Evolutionary conservation across 768 basidiomycete species (phyloP), one percentile per base, ranked within the genome.

Genomic region (Cubamyces sp.): DNA sequence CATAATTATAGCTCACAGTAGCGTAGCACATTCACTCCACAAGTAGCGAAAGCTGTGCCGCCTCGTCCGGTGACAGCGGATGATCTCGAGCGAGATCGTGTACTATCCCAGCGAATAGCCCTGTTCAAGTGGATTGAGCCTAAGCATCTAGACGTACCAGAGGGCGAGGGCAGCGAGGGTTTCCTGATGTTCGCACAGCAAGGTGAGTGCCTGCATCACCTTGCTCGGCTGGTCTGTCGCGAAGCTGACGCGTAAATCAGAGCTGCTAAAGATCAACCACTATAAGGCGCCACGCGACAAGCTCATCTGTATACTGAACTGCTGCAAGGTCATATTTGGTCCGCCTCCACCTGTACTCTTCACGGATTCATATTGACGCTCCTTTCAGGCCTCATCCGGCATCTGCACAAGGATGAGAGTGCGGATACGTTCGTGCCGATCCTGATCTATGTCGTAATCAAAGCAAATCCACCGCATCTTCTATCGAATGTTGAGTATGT

Each of bases 281-380:
- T 99, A 98, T 80, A 98, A 98, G 74, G 97, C 97, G 11, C 97
- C 97, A 8, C 83, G 97, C 45, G 97, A 99, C 75, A 99, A 99
- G 77, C 79, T 98, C 54, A 98, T 99, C 57, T 98, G 97, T 74
- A 91, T 98, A 41, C 77, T 98, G 52, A 99, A 99, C 71, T 92
- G 87, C 74, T 99, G 96, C 86, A 99, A 99, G 79, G 94, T 99
- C 74, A 98, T 99, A 68, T 98, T 97, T 70, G 97, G 96, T 95
- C 66, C 62, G 90, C 75, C 26, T 41, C 14, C 48, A 65, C 40
- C 67, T 54, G 66, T 54, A 57, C 55, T 61, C 42, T 42, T 52
- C 11, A 34, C 28, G 19, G n/a, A 41, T 30, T n/a, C 54, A 50
- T 64, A 12, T 64, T 65, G 28, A 47, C 51, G 30, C 12, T 18